phyloP scores from a whole-genome alignment of 768 basidiomycete genomes.

The Trichaptum fuscoviolaceum region DNA sequence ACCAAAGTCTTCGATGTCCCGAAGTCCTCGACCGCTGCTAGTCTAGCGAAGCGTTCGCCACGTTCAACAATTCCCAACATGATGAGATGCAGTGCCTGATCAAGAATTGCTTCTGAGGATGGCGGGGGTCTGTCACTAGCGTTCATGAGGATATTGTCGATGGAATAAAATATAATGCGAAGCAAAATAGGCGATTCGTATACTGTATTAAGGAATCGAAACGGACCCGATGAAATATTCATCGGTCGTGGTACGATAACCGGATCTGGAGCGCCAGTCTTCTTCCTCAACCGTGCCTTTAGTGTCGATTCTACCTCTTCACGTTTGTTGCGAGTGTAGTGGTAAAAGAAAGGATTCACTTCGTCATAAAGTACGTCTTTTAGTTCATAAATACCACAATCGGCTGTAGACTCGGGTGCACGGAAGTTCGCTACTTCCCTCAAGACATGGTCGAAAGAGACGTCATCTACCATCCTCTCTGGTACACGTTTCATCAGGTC shows the following conservation, averaged over 20 bases:
- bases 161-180: conserved; percentile 78
- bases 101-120: conserved; percentile 84
- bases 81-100: conserved; percentile 79
- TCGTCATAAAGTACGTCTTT: conserved; percentile 79
- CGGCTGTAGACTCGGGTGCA: conserved; percentile 70
- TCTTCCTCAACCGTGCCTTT: conserved; percentile 60
- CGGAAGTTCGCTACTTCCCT: conserved; percentile 76
- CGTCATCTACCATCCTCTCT: conserved; percentile 81
- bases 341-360: conserved; percentile 93
- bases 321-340: conserved; percentile 89
- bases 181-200: conserved; percentile 69
- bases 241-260: conserved; percentile 75
- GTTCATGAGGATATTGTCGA: conserved; percentile 66
- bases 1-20: conserved; percentile 58
- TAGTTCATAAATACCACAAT: conserved; percentile 85
- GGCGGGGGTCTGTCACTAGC: conserved; percentile 44
- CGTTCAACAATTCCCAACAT: conserved; percentile 83
- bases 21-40: conserved; percentile 51
- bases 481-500: conserved; percentile 89
- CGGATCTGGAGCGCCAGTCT: conserved; percentile 53
- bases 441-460: conserved; percentile 75
- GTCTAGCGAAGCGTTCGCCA: conserved; percentile 51
- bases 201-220: conserved; percentile 53
- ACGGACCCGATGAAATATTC: conserved; percentile 61
- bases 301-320: conserved; percentile 85